A percentile compares a stretch with the other conserved stretches of the same genome.
phyloP scores from a whole-genome alignment of 306 rosid genomes.

The Acacia acuminata region DNA sequence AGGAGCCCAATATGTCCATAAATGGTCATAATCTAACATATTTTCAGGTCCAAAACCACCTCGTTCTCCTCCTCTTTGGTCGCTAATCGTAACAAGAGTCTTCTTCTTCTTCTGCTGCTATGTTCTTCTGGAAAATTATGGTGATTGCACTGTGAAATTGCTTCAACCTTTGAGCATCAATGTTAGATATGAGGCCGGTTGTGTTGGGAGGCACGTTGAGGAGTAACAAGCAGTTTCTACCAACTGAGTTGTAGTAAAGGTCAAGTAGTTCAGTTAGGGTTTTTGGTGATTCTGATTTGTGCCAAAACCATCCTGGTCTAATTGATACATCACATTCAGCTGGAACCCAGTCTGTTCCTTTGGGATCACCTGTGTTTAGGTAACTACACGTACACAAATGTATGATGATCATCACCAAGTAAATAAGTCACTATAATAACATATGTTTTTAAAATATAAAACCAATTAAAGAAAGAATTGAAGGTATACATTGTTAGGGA shows the following conservation, averaged over 20 bases:
- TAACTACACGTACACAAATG: constrained; percentile 54
- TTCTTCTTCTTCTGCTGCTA: constrained; percentile 42
- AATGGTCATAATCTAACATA: constrained; percentile 71
- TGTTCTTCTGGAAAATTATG: constrained; percentile 57
- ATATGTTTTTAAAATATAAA: too few species aligned
- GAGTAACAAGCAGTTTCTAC: constrained; percentile 79
- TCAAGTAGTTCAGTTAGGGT: constrained; percentile 65
- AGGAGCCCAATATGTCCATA: constrained; percentile 91
- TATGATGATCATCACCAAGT: not conserved
- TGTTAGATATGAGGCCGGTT: constrained; percentile 61
- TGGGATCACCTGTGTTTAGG: constrained; percentile 57
- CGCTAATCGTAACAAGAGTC: constrained; percentile 53
- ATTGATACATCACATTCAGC: constrained; percentile 90
- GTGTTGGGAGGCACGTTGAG: constrained; percentile 89
- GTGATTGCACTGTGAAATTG: constrained; percentile 66
- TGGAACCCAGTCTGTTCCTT: constrained; percentile 85
- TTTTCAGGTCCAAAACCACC: constrained; percentile 76
- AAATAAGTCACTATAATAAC: not conserved
- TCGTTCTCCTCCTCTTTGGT: constrained; percentile 60
- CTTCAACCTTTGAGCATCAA: constrained; percentile 57
- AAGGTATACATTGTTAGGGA: too few species aligned
- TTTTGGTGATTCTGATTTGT: constrained; percentile 71
- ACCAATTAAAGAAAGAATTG: too few species aligned
- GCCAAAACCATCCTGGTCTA: constrained; percentile 92
- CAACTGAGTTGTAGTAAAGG: constrained; percentile 80